phyloP scores from a whole-genome alignment of 2,329 filamentous ascomycete genomes.

The Fusarium sp. region DNA sequence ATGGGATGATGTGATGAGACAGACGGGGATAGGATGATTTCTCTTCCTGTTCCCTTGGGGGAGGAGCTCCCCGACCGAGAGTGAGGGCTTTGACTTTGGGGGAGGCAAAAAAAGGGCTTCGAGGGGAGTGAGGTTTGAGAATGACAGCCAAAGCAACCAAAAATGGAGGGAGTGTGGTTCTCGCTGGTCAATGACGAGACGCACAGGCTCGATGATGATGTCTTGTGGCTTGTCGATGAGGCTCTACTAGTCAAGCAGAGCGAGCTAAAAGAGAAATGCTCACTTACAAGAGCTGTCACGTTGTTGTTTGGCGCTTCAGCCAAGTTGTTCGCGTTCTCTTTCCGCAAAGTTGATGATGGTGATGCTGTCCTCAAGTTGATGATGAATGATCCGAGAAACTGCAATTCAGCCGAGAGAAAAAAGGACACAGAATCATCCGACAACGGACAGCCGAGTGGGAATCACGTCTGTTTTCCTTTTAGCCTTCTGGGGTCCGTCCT shows the following conservation, averaged over 20 bases:
- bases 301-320: background rate
- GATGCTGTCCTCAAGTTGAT: background rate
- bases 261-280: slow-evolving; percentile 20
- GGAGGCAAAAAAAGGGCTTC: slow-evolving; percentile 4
- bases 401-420: slow-evolving; percentile 37
- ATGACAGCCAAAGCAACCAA: background rate
- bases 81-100: background rate
- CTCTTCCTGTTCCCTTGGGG: background rate
- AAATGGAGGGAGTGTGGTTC: slow-evolving; percentile 6
- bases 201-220: slow-evolving; percentile 20
- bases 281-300: slow-evolving; percentile 34
- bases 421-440: slow-evolving; percentile 40
- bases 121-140: slow-evolving; percentile 16
- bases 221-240: slow-evolving; percentile 37
- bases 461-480: slow-evolving; percentile 44
- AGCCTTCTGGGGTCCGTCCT: slow-evolving; percentile 32
- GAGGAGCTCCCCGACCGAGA: background rate
- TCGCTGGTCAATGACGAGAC: slow-evolving; percentile 43
- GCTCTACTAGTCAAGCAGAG: slow-evolving; percentile 20
- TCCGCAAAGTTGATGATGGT: slow-evolving; percentile 17
- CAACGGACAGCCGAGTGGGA: slow-evolving; percentile 43
- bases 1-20: slow-evolving; percentile 9
- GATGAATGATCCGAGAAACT: slow-evolving; percentile 10
- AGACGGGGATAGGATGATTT: slow-evolving; percentile 16
- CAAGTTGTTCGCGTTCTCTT: slow-evolving; percentile 17